Evolutionary conservation across 257 asterid species (phyloP), one percentile per base, ranked within the genome.

Genomic region (Primulina huaijiensis): DNA sequence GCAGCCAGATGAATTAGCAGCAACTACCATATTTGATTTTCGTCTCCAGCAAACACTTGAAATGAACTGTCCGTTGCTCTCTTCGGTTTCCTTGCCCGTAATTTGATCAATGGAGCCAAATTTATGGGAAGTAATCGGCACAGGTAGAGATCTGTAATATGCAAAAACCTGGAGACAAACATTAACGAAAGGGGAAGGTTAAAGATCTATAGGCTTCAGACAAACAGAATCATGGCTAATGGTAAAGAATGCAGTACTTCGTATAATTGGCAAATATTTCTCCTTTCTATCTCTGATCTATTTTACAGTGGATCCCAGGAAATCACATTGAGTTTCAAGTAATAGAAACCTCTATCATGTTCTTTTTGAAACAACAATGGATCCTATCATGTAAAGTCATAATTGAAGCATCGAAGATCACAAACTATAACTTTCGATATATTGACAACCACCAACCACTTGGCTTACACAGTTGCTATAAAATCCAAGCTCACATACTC

Each of bases 31-130:
- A 62, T 81, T 61, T 0, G 89, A 86, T 43, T 86, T 90, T 12
- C 53, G 75, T 65, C 86, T 82, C 93, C 95, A 90, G 74, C 97
- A 85, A 50, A 88, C 83, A 68, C 95, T 90, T 17, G 97, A 81
- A 76, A 90, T 85, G 73, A 79, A 85, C 38, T 80, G 82, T 8
- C 62, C 86, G 29, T 70, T 62, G 43, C 58, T 61, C 52, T 82
- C 86, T 31, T 52, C 71, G 37, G 29, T 62, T 60, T 80, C 83
- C 10, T 81, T 16, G 12, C 82, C 89, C 8, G 83, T 68, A 63
- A 76, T 65, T 6, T 82, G 82, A 58, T 85, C 90, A 2, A 77
- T 35, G 64, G 72, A 38, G 20, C 79, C 87, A 53, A 90, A 80
- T 30, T 79, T 81, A 57, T 84, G 86, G 29, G 80, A 23, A 67